Evolutionary conservation across 2,329 filamentous ascomycete genomes (phyloP).

Genomic region (Beauveria medogensis): DNA sequence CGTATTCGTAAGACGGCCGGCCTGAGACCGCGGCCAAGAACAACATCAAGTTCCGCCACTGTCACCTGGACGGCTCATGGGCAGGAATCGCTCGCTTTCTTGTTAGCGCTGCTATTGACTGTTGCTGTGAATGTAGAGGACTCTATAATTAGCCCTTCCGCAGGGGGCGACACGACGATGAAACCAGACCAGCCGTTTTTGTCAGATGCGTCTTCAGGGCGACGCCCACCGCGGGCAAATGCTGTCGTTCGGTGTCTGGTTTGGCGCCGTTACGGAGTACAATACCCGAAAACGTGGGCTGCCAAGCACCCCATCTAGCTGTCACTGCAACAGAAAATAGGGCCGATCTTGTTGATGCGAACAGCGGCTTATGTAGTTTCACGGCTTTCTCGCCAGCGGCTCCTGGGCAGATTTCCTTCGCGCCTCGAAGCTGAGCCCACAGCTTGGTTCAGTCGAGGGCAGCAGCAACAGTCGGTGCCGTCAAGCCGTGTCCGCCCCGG

Average conservation of each 20-base stretch:
- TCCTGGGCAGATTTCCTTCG: neutral
- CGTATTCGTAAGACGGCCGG: no score
- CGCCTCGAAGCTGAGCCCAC: neutral
- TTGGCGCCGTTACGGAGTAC: neutral
- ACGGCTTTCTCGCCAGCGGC: neutral
- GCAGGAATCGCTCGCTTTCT: no score
- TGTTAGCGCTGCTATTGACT: no score
- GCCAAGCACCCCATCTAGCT: neutral
- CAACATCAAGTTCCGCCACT: no score
- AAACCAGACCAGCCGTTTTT: neutral
- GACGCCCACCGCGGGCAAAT: neutral
- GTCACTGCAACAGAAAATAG: neutral
- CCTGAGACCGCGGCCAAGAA: no score
- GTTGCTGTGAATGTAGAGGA: neutral
- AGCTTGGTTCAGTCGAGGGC: neutral
- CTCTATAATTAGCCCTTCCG: neutral
- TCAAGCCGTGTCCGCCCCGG: neutral
- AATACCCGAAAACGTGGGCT: neutral
- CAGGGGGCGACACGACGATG: neutral
- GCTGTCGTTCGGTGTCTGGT: neutral
- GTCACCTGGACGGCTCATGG: no score
- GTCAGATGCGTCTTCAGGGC: neutral
- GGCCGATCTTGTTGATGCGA: neutral
- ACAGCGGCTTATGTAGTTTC: neutral
- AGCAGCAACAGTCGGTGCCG: neutral